phyloP scores from a whole-genome alignment of 768 basidiomycete species.

The Mrakia gelida region DNA sequence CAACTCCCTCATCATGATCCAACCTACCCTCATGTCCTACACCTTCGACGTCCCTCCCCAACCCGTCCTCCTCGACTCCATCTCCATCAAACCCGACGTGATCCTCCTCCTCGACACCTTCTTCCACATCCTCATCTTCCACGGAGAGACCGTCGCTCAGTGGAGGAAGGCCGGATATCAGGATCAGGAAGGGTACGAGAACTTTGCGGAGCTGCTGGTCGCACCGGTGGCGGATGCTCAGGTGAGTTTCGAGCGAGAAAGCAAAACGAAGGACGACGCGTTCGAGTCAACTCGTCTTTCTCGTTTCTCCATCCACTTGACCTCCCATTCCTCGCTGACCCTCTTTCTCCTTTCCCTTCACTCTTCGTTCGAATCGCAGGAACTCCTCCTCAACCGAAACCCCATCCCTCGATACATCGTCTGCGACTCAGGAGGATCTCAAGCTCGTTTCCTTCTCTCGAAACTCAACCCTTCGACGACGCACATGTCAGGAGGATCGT shows the following conservation, averaged over 20 bases:
- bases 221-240: slow-evolving; percentile 83
- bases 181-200: slow-evolving; percentile 97
- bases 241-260: slow-evolving; percentile 49
- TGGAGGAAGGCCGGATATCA: slow-evolving; percentile 99
- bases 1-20: slow-evolving; percentile 99
- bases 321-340: no score
- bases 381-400: slow-evolving; percentile 89
- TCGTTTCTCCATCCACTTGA: no score
- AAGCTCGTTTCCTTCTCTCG: slow-evolving; percentile 93
- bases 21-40: slow-evolving; percentile 98
- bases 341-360: not conserved
- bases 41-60: slow-evolving; percentile 81
- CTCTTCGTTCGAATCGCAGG: slow-evolving; percentile 50
- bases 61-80: slow-evolving; percentile 91
- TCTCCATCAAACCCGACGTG: slow-evolving; percentile 95
- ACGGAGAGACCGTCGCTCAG: slow-evolving; percentile 91
- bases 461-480: slow-evolving; percentile 98
- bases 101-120: slow-evolving; percentile 96
- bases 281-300: no score
- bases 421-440: slow-evolving; percentile 93
- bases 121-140: slow-evolving; percentile 99
- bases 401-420: slow-evolving; percentile 98
- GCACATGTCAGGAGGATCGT: slow-evolving; percentile 82
- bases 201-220: slow-evolving; percentile 90
- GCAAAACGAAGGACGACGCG: no score